Conservation (phyloP, 2,329 filamentous ascomycete species). For the Rosellinia necatrix region DNA sequence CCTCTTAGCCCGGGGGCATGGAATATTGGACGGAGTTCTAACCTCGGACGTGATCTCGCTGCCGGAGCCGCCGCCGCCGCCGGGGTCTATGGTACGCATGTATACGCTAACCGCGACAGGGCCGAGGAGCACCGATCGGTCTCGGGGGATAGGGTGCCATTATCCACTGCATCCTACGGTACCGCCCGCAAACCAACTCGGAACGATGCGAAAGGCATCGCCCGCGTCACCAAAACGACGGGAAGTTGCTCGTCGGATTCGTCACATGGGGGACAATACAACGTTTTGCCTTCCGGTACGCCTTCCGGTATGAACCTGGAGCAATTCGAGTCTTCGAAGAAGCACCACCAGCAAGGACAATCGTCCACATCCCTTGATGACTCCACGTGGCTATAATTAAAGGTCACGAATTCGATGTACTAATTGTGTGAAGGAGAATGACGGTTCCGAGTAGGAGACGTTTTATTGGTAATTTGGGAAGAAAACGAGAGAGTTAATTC, state of each 20-base stretch:
- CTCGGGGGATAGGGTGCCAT: neutral
- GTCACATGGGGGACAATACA: constrained; percentile 23
- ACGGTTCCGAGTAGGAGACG: constrained; percentile 29
- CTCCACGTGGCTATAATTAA: no score
- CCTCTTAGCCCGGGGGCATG: neutral
- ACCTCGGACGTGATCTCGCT: constrained; percentile 15
- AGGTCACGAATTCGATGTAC: constrained; percentile 27
- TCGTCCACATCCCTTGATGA: no score
- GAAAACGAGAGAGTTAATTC: neutral
- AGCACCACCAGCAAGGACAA: neutral
- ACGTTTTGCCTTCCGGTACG: constrained; percentile 31
- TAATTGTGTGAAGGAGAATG: constrained; percentile 32
- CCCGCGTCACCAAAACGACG: no score
- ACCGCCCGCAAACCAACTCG: neutral
- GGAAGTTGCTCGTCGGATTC: neutral
- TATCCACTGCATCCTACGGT: neutral
- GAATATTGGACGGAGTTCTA: neutral
- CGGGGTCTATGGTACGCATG: constrained; percentile 16
- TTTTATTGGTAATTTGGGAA: neutral
- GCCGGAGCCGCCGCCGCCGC: constrained; percentile 4
- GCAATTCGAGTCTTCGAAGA: neutral
- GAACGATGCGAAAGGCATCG: neutral
- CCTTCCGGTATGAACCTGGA: constrained; percentile 33
- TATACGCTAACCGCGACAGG: constrained; percentile 8
- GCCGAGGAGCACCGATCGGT: neutral